Evolutionary conservation across 2,329 filamentous ascomycete species (phyloP), one percentile per base, ranked within the genome.

Genomic region (Aureobasidium lini): DNA sequence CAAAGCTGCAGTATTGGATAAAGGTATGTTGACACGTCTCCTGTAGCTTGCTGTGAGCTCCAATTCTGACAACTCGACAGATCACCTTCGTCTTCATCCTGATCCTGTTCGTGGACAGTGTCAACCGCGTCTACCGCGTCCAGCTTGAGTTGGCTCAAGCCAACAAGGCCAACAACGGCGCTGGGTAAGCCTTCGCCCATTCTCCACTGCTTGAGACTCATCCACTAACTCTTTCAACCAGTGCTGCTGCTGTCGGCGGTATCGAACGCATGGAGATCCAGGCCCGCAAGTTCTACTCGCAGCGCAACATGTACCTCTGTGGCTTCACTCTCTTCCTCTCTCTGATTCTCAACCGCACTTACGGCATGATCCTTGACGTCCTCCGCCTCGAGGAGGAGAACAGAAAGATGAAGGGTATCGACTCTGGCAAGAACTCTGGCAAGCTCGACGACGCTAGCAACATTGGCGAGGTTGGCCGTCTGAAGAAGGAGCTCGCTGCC

Each of bases 231-330:
- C 4, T 43, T n/a, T 8, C 16, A 4, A 56, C 64, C 66, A 84
- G 88, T 71, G 79, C 81, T 60, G 84, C 86, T 54, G 85, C 92
- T 62, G 85, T 96, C 69, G 93, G 76, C 48, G 78, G 94, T 64
- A 87, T 90, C 72, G 94, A 97, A 74, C 93, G 94, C 65, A 91
- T 95, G 84, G 94, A 99, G 78, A 93, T 97, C 56, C 94, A 99
- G 77, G 93, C 94, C 65, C 91, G 94, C 83, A 99, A 99, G 79
- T 99, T 99, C 82, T 99, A 99, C 84, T 96, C 92, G 63, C 93
- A 99, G 81, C 92, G 94, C 76, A 99, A 99, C 85, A 99, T 99
- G 94, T 99, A 99, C 79, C 91, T 99, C 63, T 97, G 94, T 76
- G 94, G 94, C 68, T 99, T 99, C 82, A 99, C 94, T 5, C 87